phyloP scores from a whole-genome alignment of 2,329 filamentous ascomycete species.

The Pseudocercospora fijiensis region DNA sequence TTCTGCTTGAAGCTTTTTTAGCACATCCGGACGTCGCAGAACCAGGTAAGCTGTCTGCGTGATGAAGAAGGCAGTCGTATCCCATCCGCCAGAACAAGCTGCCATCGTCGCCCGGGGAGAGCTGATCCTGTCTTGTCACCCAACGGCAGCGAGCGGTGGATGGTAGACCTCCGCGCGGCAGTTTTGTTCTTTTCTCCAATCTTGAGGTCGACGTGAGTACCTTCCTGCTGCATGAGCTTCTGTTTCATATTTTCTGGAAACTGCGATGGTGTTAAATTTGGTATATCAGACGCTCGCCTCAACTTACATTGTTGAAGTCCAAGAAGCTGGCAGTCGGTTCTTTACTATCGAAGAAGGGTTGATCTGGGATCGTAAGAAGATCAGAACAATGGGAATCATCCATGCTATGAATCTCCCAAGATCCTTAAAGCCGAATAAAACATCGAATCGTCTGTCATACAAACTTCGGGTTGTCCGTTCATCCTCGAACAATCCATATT shows the following conservation, averaged over 20 bases:
- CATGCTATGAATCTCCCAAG: slow-evolving; percentile 17
- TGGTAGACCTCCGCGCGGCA: slow-evolving; percentile 11
- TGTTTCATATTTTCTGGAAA: slow-evolving; percentile 16
- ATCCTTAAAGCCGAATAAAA: slow-evolving; percentile 15
- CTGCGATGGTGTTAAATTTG: neutral
- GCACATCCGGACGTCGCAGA: neutral
- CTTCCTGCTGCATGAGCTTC: slow-evolving; percentile 12
- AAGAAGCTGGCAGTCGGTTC: slow-evolving; percentile 13
- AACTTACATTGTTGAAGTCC: slow-evolving; percentile 11
- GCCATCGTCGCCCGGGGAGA: slow-evolving; percentile 11
- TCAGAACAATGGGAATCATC: slow-evolving; percentile 9
- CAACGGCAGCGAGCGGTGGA: slow-evolving; percentile 12
- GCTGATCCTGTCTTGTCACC: slow-evolving; percentile 10
- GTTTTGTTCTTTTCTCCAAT: slow-evolving; percentile 13
- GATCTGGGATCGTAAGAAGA: slow-evolving; percentile 11
- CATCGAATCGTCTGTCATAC: slow-evolving; percentile 16
- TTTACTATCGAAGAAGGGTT: neutral
- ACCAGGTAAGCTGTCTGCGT: slow-evolving; percentile 8
- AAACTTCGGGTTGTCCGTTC: slow-evolving; percentile 15
- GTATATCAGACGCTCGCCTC: neutral
- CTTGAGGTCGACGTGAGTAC: slow-evolving; percentile 3
- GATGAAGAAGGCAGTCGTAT: slow-evolving; percentile 14
- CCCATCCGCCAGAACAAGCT: slow-evolving; percentile 17
- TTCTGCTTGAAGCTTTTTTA: slow-evolving; percentile 5
- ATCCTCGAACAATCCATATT: slow-evolving; percentile 18